Percentiles rank a stretch among this genome's conserved stretches.
phyloP scores from a whole-genome alignment of 352 stramenopile species.

The Detonula confervacea region DNA sequence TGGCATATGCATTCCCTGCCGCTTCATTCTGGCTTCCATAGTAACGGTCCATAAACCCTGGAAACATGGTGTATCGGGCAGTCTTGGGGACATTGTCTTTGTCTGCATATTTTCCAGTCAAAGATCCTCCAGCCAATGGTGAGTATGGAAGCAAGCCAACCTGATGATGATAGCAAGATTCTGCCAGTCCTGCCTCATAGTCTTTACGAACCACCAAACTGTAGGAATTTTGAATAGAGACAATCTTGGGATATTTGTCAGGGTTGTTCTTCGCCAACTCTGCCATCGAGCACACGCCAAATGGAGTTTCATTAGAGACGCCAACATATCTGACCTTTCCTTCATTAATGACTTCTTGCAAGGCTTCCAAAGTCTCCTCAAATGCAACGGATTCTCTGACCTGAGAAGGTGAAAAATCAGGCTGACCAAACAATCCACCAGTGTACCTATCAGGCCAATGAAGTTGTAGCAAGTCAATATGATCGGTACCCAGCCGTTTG shows the following conservation, averaged over 20 bases:
- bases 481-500: constrained; percentile 83
- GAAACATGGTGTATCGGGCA: constrained; percentile 71
- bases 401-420: constrained; percentile 63
- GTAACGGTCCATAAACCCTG: constrained; percentile 81
- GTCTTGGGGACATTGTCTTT: constrained; percentile 51
- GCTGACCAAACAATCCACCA: constrained; percentile 74
- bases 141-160: constrained; percentile 87
- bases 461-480: constrained; percentile 89
- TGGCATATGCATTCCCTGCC: constrained; percentile 77
- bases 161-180: constrained; percentile 85
- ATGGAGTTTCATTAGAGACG: constrained; percentile 86
- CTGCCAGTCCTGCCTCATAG: constrained; percentile 84
- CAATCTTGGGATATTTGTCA: constrained; percentile 74
- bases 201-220: constrained; percentile 86
- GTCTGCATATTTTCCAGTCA: constrained; percentile 87
- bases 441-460: constrained; percentile 88
- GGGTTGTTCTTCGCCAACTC: constrained; percentile 68
- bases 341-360: constrained; percentile 83
- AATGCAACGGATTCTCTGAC: constrained; percentile 80
- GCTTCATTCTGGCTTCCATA: constrained; percentile 64
- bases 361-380: constrained; percentile 83
- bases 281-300: constrained; percentile 84
- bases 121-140: constrained; percentile 84
- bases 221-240: constrained; percentile 87
- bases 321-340: constrained; percentile 87